Percentiles rank a stretch among this genome's conserved stretches.
phyloP scores from a whole-genome alignment of 192 early-diverging fungal species.

The Umbelopsis sp. region DNA sequence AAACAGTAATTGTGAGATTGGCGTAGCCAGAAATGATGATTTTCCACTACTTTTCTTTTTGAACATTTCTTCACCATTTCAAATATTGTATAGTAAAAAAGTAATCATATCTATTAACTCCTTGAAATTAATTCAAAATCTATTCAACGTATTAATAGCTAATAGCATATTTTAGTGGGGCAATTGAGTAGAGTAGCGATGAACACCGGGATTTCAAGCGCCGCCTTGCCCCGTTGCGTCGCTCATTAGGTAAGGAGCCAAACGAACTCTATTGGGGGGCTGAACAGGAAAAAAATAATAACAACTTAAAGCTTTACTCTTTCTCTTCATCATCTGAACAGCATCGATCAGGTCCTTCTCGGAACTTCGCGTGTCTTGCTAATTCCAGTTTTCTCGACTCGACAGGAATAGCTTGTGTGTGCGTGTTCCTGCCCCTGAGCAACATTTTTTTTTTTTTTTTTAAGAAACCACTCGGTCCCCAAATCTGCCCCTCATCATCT shows the following conservation, averaged over 20 bases:
- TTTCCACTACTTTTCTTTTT: too few species aligned
- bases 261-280: constrained; percentile 20
- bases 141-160: too few species aligned
- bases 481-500: background rate
- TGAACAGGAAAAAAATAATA: constrained; percentile 20
- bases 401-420: constrained; percentile 5
- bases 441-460: background rate
- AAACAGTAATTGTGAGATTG: background rate
- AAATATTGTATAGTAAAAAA: too few species aligned
- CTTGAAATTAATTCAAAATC: too few species aligned
- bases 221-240: constrained; percentile 13
- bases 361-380: constrained; percentile 11
- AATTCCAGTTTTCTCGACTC: background rate
- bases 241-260: constrained; percentile 18
- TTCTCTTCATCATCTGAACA: constrained; percentile 20
- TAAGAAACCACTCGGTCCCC: background rate
- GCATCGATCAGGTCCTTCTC: constrained; percentile 9
- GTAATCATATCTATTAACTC: too few species aligned
- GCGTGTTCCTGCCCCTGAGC: background rate
- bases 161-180: background rate
- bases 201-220: constrained; percentile 9
- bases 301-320: constrained; percentile 18
- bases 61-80: too few species aligned
- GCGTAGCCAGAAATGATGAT: too few species aligned
- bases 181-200: background rate